Evolutionary conservation across 345 rosid genomes (phyloP), one percentile per base, ranked within the genome.

Genomic region (Euphorbia peplus): DNA sequence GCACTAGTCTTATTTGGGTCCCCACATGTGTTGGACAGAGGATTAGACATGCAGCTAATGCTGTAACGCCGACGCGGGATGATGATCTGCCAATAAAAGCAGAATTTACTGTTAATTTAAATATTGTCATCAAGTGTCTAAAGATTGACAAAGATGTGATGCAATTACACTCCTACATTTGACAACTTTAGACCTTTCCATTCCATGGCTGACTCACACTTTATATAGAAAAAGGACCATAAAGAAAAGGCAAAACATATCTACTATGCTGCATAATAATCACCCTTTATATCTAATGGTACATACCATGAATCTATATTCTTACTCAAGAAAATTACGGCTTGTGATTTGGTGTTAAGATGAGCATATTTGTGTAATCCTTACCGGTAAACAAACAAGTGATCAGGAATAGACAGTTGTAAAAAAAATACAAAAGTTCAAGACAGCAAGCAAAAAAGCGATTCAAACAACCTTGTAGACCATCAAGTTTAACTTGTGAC

Each of bases 61-160:
- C 37, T 59, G 53, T n/a, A 37, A 47, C 29, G 66, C 58, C 30
- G 53, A 63, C 10, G 28, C 35, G 41, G 1, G 44, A 72, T 32
- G 51, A 41, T n/a, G n/a, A n/a, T n/a, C n/a, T n/a, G n/a, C 37
- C 37, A 32, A 56, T 13, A 44, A 41, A 64, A 64, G 69, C 26
- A 28, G 29, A 64, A 71, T 32, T 35, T 54, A 3, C 73, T 18
- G n/a, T 28, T 52, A 24, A 54, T 28, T 35, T n/a, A 41, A 50
- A 68, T 52, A 70, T 52, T 54, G 61, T 28, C 67, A n/a, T n/a
- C 37, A 53, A 70, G n/a, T 39, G 19, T 42, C 67, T 39, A 62
- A 61, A 53, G 18, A 41, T 35, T 25, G 69, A 64, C n/a, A n/a
- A n/a, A n/a, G 58, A 55, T 63, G 8, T 16, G 14, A 62, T 39